Evolutionary conservation across 2,329 filamentous ascomycete genomes (phyloP), one percentile per base, ranked within the genome.

Genomic region (Pyrenophora tritici-repentis): DNA sequence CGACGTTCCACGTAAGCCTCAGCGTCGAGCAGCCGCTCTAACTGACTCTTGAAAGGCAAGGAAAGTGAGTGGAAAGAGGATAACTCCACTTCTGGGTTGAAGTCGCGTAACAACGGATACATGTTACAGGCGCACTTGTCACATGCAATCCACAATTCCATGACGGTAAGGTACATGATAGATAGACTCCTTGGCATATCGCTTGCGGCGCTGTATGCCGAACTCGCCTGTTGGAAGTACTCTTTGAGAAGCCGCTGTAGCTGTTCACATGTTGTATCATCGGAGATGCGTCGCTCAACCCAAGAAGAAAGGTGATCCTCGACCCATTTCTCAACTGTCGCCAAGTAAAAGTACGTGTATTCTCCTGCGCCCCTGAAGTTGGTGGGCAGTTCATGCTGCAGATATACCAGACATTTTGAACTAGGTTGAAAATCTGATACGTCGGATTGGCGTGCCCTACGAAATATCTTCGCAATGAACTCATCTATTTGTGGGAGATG

Each of bases 111-210:
- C 4, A 83, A 53, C 0, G 75, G 70, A n/a, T 75, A 70, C 0
- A 68, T 47, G 1, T 47, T 12, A 1, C 74, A 68, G 0, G 79
- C 78, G 2, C 73, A 71, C 42, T 72, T 79, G 53, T 88, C 84
- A 26, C 79, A 77, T 0, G 80, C 81, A 6, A 83, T 63, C 85
- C 85, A 88, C 0, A 87, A 63, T 46, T 86, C 83, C 2, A 84
- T 57, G 0, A 82, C 58, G 0, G 79, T 82, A 0, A 88, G 73
- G 2, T 84, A 49, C 79, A 86, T 85, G 4, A 78, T 53, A 0
- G 85, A 87, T 0, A 73, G 59, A 0, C 67, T 69, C 51, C 81
- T 77, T 0, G 84, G 79, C 2, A 77, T 74, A 0, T 42, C 53
- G 0, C 46, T 2, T 2, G 77, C 74, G 0, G 42, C 53, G 0